Evolutionary conservation across 2,329 filamentous ascomycete genomes (phyloP), one percentile per base, ranked within the genome.

Genomic region (Penicillium nordicum): DNA sequence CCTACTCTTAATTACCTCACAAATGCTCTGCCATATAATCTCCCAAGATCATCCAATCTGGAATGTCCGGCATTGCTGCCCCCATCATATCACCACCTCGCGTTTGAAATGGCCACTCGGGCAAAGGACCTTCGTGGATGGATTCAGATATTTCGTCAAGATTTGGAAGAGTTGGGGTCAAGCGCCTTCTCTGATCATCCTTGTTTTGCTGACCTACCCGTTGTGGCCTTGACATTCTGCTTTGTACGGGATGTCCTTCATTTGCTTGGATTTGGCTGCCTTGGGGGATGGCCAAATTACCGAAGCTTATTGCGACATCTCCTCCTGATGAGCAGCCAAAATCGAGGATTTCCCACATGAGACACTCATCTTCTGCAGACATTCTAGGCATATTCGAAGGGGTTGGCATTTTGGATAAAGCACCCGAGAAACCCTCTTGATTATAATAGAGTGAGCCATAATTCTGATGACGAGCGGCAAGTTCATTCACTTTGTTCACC

Each of bases 281-380:
- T 36, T n/a, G 25, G 29, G 42, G 34, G 3, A 53, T 25, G 16
- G 50, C 42, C 18, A 53, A 11, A 40, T 53, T n/a, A 1, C 50
- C 25, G 7, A 52, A 30, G 9, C 53, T 53, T 2, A 40, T 41
- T 1, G 45, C 18, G 16, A 48, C 36, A 0, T 29, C 34, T 4
- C 53, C 47, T 6, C 42, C 49, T 6, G 54, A 62, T 2, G 57
- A 66, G 4, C 62, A 61, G 27, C 61, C 57, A 9, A 68, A 50
- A 53, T 68, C 66, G 5, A 68, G 60, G 27, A 68, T 68, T 42
- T 66, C 58, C 66, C 66, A 68, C 63, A 67, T 64, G 4, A 68
- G 49, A 21, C 46, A 43, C 32, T 68, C 66, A 21, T 68, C 66
- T 43, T 64, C 60, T 3, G 37, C 30, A 2, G 66, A 67, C 66